Evolutionary conservation across 2,329 filamentous ascomycete species (phyloP).

Genomic region (Colletotrichum sp.): DNA sequence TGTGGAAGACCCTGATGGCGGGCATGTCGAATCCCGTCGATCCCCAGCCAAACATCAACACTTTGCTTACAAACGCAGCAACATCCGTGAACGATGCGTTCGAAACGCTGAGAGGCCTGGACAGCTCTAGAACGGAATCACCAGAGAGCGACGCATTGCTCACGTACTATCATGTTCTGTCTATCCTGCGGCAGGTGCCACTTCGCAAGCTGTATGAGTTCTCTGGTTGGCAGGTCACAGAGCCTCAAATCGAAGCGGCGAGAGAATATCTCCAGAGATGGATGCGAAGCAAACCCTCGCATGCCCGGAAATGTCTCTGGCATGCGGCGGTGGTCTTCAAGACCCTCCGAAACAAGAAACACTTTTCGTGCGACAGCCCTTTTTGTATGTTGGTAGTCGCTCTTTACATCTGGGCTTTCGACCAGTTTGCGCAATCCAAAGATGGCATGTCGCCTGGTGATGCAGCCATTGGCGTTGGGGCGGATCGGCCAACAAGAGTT

Average conservation of each 20-base stretch:
- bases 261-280: not conserved
- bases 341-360: not conserved
- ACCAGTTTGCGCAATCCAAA: not conserved
- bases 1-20: not conserved
- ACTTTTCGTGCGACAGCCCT: not conserved
- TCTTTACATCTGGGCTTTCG: not conserved
- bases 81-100: not conserved
- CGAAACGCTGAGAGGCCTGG: not conserved
- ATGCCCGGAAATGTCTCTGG: not conserved
- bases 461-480: fast-evolving
- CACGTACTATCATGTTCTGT: not conserved
- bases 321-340: not conserved
- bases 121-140: not conserved
- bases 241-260: not conserved
- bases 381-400: not conserved
- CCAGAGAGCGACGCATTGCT: not conserved
- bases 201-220: not conserved
- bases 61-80: not conserved
- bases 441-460: fast-evolving
- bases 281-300: not conserved
- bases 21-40: not conserved
- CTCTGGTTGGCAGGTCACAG: not conserved
- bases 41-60: not conserved
- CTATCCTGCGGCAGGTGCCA: not conserved
- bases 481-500: not conserved